phyloP scores from a whole-genome alignment of 2,329 filamentous ascomycete genomes.

The Rugonectria rugulosa region DNA sequence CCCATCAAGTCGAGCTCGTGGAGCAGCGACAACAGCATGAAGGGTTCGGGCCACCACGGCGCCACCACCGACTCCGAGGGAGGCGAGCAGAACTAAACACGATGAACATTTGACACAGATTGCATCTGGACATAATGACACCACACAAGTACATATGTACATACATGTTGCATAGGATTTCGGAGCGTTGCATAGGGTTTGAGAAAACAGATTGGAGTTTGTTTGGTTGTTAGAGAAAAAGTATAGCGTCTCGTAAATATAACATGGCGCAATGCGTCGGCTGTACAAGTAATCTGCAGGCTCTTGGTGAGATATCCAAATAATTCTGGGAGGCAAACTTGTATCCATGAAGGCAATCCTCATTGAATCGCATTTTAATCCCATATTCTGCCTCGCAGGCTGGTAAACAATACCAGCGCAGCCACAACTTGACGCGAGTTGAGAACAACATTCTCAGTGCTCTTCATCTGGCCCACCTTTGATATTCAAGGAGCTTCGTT shows the following conservation, averaged over 20 bases:
- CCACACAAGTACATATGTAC: not conserved
- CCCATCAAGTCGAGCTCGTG: slow-evolving; percentile 53
- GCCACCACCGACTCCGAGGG: slow-evolving; percentile 5
- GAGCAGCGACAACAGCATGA: slow-evolving; percentile 19
- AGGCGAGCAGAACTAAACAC: not conserved
- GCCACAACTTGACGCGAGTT: too few relatives aligned
- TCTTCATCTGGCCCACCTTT: too few relatives aligned
- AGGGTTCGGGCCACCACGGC: slow-evolving; percentile 1
- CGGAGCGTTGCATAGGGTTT: not conserved
- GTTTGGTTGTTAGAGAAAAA: not conserved
- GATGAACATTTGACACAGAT: not conserved
- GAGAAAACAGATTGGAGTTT: not conserved
- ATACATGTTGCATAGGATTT: not conserved
- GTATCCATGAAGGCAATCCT: too few relatives aligned
- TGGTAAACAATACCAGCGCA: too few relatives aligned
- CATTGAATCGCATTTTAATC: too few relatives aligned
- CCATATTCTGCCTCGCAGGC: too few relatives aligned
- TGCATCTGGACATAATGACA: too few relatives aligned
- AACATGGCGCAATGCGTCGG: not conserved
- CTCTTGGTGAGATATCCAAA: too few relatives aligned
- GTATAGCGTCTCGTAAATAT: not conserved
- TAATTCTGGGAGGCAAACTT: too few relatives aligned
- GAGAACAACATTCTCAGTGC: too few relatives aligned
- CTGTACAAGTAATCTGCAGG: too few relatives aligned
- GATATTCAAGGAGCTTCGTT: too few relatives aligned